Evolutionary conservation across 495 filamentous ascomycete species (phyloP).

Genomic region (Aspergillus taichungensis): DNA sequence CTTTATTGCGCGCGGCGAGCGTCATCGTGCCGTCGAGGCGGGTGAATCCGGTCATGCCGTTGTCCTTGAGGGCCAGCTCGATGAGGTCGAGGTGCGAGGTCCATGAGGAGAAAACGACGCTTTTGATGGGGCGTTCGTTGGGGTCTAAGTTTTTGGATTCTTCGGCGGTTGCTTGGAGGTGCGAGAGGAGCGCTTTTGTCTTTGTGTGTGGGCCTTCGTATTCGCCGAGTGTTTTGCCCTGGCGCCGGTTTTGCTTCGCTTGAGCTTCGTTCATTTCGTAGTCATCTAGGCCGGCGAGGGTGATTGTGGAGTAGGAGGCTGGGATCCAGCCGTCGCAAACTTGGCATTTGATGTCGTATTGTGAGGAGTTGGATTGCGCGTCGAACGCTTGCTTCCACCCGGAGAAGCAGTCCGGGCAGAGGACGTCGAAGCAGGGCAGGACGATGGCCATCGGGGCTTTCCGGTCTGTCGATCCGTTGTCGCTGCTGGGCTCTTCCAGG

Average conservation of each 20-base stretch:
- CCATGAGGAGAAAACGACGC: conserved; percentile 90
- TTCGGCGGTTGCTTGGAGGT: conserved; percentile 49
- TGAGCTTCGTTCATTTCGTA: conserved; percentile 44
- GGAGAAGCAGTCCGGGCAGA: conserved; percentile 67
- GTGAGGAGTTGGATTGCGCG: conserved; percentile 3
- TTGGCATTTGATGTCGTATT: conserved; percentile 44
- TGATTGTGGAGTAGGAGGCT: conserved; percentile 55
- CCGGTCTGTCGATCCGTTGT: conserved; percentile 43
- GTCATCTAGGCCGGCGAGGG: conserved; percentile 50
- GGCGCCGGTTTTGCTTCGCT: conserved; percentile 41
- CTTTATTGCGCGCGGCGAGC: conserved; percentile 55
- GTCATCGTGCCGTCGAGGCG: conserved; percentile 86
- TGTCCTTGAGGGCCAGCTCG: conserved; percentile 66
- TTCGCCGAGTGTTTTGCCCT: conserved; percentile 51
- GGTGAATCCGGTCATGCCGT: conserved; percentile 52
- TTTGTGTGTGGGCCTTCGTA: conserved; percentile 90
- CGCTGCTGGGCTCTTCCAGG: conserved; percentile 36
- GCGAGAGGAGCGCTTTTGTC: conserved; percentile 65
- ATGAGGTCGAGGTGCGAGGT: conserved; percentile 91
- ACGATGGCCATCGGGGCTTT: conserved; percentile 64
- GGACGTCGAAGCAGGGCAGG: conserved; percentile 72
- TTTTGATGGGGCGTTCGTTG: conserved; percentile 65
- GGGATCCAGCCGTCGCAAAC: conserved; percentile 55
- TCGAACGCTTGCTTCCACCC: conserved; percentile 23
- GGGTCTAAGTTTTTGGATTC: conserved; percentile 50